Evolutionary conservation across 1,284 basidiomycete genomes (phyloP), one percentile per base, ranked within the genome.

Genomic region (Schizophyllum commune): DNA sequence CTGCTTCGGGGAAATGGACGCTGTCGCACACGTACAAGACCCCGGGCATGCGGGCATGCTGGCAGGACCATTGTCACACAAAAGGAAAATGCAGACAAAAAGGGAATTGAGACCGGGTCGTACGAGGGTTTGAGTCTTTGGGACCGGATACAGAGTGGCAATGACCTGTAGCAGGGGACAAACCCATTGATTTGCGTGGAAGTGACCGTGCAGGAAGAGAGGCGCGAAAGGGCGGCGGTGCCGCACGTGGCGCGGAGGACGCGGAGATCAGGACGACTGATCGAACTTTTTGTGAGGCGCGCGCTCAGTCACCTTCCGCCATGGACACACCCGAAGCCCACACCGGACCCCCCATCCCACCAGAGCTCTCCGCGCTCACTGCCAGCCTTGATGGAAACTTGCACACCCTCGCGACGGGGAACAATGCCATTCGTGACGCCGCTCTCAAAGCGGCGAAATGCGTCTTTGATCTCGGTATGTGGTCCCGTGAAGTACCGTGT

Each of bases 401-500:
- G 52, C 84, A 87, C 70, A 72, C 74, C 5, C 73, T 91, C 65
- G 82, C 82, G 13, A 69, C 72, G 7, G 86, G 88, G 33, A 85
- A 80, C 70, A 70, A 75, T 51, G 79, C 82, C 55, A 77, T 93
- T 34, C 79, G 82, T 21, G 68, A 74, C 56, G 79, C 83, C 60
- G 88, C 92, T 19, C 75, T 94, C 55, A 70, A 76, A 59, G 91
- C 88, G 11, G 76, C 88, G 33, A 92, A 93, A 76, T 85, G 83
- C 68, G 75, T 93, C 22, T 96, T 94, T 66, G 89, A 95, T 71
- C 75, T 89, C 39, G 89, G 93, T 94, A 70, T 66, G 88, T 65
- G 33, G 39, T 58, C 5, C 22, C 58, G 27, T 19, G 56, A 56
- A 34, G 22, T n/a, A 32, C 54, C 51, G 32, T 56, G 32, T 59